Percentiles rank a stretch among this genome's conserved stretches.
phyloP scores from a whole-genome alignment of 805 yeast species.

The Saturnispora ahearnii region DNA sequence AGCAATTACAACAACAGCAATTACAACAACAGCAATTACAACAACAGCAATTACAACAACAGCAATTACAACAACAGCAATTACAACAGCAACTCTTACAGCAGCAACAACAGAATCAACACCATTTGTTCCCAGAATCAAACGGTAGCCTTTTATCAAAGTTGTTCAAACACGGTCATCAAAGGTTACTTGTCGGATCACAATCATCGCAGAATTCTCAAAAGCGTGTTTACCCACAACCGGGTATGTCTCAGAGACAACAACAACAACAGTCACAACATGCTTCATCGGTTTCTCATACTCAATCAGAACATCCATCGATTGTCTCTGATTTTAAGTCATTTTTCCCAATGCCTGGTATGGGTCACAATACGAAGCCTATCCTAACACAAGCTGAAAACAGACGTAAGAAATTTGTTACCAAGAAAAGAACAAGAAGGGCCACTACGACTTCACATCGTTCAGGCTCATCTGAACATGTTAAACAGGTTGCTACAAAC shows the following conservation, averaged over 20 bases:
- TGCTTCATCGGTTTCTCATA: not conserved
- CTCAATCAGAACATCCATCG: constrained; percentile 2
- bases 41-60: constrained; percentile 6
- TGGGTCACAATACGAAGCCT: constrained; percentile 14
- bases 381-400: constrained; percentile 10
- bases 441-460: not conserved
- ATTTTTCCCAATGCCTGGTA: constrained; percentile 22
- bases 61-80: constrained; percentile 3
- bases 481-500: not conserved
- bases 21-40: constrained; percentile 5
- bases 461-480: not conserved
- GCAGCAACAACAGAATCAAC: constrained; percentile 2
- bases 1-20: constrained; percentile 8
- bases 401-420: constrained; percentile 10
- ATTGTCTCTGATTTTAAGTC: constrained; percentile 17
- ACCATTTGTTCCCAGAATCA: constrained; percentile 1
- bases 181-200: not conserved
- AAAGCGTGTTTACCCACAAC: constrained; percentile 4
- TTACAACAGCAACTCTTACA: constrained; percentile 3
- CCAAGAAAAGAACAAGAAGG: constrained; percentile 12
- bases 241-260: constrained; percentile 5
- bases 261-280: constrained; percentile 3
- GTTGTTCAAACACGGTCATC: constrained; percentile 2
- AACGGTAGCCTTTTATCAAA: not conserved
- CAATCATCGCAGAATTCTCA: not conserved